Base-by-base conservation (phyloP, 768 basidiomycete species). In the Mycena vulgaris region DNA sequence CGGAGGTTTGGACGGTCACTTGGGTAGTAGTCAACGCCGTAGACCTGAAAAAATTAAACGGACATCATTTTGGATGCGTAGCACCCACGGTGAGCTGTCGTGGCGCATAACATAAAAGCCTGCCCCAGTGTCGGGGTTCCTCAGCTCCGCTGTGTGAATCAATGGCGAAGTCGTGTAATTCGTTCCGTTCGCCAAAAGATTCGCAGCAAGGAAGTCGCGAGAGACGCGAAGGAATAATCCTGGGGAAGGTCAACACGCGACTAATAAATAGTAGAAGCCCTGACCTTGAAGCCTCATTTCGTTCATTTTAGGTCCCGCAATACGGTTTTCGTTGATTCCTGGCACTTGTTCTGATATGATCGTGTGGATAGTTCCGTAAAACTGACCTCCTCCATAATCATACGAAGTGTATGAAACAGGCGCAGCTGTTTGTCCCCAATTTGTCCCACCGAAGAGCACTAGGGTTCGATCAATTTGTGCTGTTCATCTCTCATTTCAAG, bases 361-460 rank as follows among this genome's bases (percentile, higher is more conserved):
- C 13, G n/a, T n/a, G n/a, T n/a, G n/a, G n/a, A n/a, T n/a, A n/a
- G n/a, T n/a, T n/a, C n/a, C n/a, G 16, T 13, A 27, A 19, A 27
- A 64, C 45, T 30, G 13, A 83, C 84, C 83, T 73, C 84, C 87
- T 35, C 87, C 89, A 66, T 91, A 91, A 71, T 91, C 90, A 72
- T 91, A 92, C 14, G 89, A 89, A 0, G 87, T 85, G 72, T 89
- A 89, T 60, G 85, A 86, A 1, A 88, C 88, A 5, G 89, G 89
- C 72, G 87, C 84, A 1, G 87, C 78, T 1, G 88, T 89, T 53
- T 87, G 83, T 0, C 89, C 90, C 89, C 89, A 90, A 57, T 91
- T 90, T 1, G 90, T 91, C 31, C 90, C 90, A 4, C 90, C 90
- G 74, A 86, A 89, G 11, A 87, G 75, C 90, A 91, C 86, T 86